Evolutionary conservation across 129 eudicot genomes (phyloP).

Genomic region (Calendula officinalis): DNA sequence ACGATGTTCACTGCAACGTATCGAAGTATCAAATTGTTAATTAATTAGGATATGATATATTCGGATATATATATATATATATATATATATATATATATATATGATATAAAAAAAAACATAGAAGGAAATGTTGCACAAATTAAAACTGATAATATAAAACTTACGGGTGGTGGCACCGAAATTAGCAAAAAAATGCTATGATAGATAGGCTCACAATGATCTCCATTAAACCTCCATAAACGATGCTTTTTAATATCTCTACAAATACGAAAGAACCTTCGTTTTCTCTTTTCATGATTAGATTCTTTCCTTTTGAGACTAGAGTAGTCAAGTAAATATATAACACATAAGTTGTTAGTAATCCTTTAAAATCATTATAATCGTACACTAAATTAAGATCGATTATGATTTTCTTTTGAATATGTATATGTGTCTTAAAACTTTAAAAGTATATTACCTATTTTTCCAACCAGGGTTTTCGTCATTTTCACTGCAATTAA

Average conservation of each 20-base stretch:
- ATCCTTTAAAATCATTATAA: background rate
- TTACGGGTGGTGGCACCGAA: background rate
- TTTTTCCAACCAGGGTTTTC: too few relatives aligned
- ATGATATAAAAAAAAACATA: background rate
- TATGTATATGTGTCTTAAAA: background rate
- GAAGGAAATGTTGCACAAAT: background rate
- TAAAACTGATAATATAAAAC: background rate
- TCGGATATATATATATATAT: too few relatives aligned
- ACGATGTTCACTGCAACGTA: background rate
- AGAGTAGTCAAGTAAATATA: background rate
- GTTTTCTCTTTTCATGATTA: too few relatives aligned
- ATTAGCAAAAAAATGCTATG: conserved; percentile 1
- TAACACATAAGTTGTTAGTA: background rate
- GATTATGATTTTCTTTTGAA: background rate
- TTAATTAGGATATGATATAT: background rate
- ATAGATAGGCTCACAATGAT: background rate
- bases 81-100: too few relatives aligned
- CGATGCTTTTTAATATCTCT: conserved; percentile 6
- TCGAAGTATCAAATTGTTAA: background rate
- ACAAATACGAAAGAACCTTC: too few relatives aligned
- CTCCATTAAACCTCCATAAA: conserved; percentile 4
- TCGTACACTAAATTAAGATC: too few relatives aligned
- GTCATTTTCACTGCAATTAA: too few relatives aligned
- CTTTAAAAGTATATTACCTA: too few relatives aligned
- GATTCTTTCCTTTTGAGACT: background rate